Conservation (phyloP, 768 basidiomycete genomes). For the Rhodocollybia butyracea region DNA sequence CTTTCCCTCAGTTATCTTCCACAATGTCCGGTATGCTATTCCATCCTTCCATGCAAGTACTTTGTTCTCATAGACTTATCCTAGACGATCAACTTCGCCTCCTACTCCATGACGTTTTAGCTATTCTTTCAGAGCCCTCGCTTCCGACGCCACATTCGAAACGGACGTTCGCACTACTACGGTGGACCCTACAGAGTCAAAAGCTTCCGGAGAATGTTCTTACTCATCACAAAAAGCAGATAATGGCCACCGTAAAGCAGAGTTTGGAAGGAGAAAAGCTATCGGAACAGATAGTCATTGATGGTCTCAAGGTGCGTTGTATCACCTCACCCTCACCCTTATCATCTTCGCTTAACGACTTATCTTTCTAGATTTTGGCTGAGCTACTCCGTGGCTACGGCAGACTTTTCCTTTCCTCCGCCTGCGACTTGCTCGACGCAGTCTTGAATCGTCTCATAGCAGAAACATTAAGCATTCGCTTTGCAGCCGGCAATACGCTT, state of each 20-base stretch:
- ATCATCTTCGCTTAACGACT: not conserved
- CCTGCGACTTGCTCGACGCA: slow-evolving; percentile 45
- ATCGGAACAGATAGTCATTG: slow-evolving; percentile 14
- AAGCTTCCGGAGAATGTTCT: slow-evolving; percentile 43
- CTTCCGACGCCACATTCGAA: slow-evolving; percentile 42
- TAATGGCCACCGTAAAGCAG: slow-evolving; percentile 33
- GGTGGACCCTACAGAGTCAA: slow-evolving; percentile 50
- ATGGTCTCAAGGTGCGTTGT: slow-evolving; percentile 27
- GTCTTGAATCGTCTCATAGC: slow-evolving; percentile 28
- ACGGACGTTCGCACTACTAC: slow-evolving; percentile 32
- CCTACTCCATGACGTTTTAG: slow-evolving; percentile 43
- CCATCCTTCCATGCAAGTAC: not conserved
- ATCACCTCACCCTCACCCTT: not conserved
- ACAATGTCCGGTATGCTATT: slow-evolving; percentile 46
- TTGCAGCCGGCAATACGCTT: slow-evolving; percentile 55
- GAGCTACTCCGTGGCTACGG: slow-evolving; percentile 38
- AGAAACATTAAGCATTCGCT: slow-evolving; percentile 30
- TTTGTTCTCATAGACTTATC: not conserved
- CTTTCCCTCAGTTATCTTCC: slow-evolving; percentile 39
- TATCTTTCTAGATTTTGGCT: slow-evolving; percentile 27
- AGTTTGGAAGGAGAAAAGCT: slow-evolving; percentile 29
- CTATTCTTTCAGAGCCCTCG: slow-evolving; percentile 31
- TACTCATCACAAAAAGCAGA: slow-evolving; percentile 20
- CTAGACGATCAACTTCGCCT: slow-evolving; percentile 41
- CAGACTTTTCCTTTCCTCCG: slow-evolving; percentile 42